Evolutionary conservation across 2,329 filamentous ascomycete genomes (phyloP), one percentile per base, ranked within the genome.

Genomic region (Chlorencoelia australis): DNA sequence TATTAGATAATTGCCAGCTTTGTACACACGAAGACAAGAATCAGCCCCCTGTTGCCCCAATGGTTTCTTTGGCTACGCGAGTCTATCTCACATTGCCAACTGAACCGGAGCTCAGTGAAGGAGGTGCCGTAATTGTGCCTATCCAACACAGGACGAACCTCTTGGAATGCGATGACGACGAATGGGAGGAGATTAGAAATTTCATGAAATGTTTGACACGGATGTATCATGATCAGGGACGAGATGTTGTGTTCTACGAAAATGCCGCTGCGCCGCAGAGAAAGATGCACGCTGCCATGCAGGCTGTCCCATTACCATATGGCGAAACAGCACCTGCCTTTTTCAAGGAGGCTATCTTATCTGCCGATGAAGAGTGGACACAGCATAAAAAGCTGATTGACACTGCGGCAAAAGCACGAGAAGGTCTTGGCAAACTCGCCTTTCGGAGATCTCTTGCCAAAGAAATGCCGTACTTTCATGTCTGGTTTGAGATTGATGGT

Each of bases 381-480:
- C 91, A 96, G 62, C 93, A 98, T 60, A 80, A 80, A 54, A 94
- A 94, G 57, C 67, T 98, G 43, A 94, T 98, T 44, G 88, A 96
- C 59, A 98, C 91, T 0, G 72, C 67, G 10, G 75, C 76, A 43
- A 65, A 66, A 21, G 71, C 77, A 40, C 60, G 67, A n/a, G 69
- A 75, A 2, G 84, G 82, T 0, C 59, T 86, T 43, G 91, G 89
- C 1, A 82, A 82, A 53, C 60, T 72, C 35, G 88, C 91, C 2
- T 98, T 98, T 58, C 72, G 89, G 1, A 71, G 78, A 39, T 81
- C 73, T 14, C 67, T 98, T 42, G 85, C 84, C 9, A 94, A 93
- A 63, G 89, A 98, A 65, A 89, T 93, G 83, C 89, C 93, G 0
- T 98, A 98, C 59, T 98, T 98, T 53, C 91, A 98, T 58, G 89